Evolutionary conservation across 208 protist genomes (phyloP), one percentile per base, ranked within the genome.

Genomic region (Leishmania gerbilli): DNA sequence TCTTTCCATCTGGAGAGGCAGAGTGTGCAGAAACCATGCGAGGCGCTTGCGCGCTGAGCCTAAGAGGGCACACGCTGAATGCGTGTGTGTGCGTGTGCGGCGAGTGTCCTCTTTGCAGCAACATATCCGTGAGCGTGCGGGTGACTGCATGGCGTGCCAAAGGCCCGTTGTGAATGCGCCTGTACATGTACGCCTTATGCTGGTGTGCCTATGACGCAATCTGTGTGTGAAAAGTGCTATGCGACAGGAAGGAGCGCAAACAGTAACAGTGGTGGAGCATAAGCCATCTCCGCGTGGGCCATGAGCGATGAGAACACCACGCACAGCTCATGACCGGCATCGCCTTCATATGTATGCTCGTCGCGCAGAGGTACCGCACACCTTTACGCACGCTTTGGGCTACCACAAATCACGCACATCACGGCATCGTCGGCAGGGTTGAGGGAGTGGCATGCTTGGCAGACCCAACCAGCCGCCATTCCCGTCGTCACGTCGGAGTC

Each of bases 361-460:
- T 24, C 21, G 0, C 8, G 11, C 13, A 40, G 24, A 80, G 2
- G 21, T 21, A 37, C 13, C 34, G 31, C 24, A 9, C 27, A 64
- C 15, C 0, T 37, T 79, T 53, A 81, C 37, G 60, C 31, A 1
- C 37, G 11, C 45, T 68, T 81, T 17, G 58, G 53, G 45, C 65
- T 79, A 3, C 82, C 82, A 47, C 82, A 86, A 42, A 86, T 82
- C 19, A 77, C 82, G 60, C 82, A 86, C 21, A 60, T 21, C 1
- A 9, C 65, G 24, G 34, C 65, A 42, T 74, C 71, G 3, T 31
- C 40, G 11, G 27, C n/a, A 34, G 82, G 74, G 60, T 86, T 86
- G 71, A 86, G 56, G 6, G 82, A 82, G 82, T 86, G 82, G 31
- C 82, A 86, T 47, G 56, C 82, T 37, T 67, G 40, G 40, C 82